Conservation (phyloP, 2,329 filamentous ascomycete genomes). For the Beauveria bassiana region DNA sequence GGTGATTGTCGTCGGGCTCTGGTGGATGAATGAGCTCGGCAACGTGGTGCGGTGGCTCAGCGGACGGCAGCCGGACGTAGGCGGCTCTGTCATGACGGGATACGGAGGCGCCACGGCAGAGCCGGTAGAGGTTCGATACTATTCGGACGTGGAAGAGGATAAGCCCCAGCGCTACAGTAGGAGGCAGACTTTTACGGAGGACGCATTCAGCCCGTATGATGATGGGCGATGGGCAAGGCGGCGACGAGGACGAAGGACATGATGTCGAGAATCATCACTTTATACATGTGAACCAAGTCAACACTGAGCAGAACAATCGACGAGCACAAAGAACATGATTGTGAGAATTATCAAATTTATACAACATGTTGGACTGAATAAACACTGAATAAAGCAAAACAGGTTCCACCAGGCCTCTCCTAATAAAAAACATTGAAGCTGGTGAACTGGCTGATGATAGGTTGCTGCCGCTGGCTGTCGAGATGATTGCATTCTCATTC, state of each 20-base stretch:
- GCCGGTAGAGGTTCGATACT: not conserved
- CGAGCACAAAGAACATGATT: not conserved
- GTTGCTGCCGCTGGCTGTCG: not conserved
- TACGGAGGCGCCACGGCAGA: constrained; percentile 2
- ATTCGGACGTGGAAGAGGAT: not conserved
- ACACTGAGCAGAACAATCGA: not conserved
- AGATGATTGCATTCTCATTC: not conserved
- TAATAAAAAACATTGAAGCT: not conserved
- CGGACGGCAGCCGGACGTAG: constrained; percentile 9
- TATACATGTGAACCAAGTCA: not conserved
- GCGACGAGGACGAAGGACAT: not conserved
- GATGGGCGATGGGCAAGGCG: not conserved
- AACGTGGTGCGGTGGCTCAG: constrained; percentile 24
- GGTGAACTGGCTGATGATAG: not conserved
- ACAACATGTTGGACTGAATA: not conserved
- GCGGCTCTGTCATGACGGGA: not conserved
- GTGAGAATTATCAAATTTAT: too few species aligned
- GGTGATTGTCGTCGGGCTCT: constrained; percentile 31
- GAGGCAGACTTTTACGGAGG: not conserved
- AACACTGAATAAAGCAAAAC: not conserved
- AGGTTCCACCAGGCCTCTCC: not conserved
- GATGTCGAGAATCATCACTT: not conserved
- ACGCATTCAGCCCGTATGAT: not conserved
- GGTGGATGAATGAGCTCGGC: constrained; percentile 36
- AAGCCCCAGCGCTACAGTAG: not conserved